phyloP scores from a whole-genome alignment of 495 filamentous ascomycete species.

The Trichoderma asperelloides region DNA sequence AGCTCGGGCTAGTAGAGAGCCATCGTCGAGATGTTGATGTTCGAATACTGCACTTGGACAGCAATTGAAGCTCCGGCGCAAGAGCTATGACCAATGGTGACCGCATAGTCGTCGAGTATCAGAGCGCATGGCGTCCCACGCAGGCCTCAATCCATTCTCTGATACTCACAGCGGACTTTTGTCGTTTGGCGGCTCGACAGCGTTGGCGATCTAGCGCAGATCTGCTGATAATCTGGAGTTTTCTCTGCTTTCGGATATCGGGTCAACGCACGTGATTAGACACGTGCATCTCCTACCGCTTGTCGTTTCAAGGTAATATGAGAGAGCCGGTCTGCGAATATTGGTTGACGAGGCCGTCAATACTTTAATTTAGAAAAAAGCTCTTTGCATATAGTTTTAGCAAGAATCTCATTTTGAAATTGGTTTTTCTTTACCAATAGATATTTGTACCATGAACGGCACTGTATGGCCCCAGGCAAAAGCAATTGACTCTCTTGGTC shows the following conservation, averaged over 20 bases:
- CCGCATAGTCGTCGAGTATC: slow-evolving; percentile 9
- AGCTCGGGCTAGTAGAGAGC: neutral
- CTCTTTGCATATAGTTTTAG: too few relatives aligned
- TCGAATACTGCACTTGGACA: neutral
- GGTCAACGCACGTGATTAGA: neutral
- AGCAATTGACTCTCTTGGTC: too few relatives aligned
- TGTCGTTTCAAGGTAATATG: neutral
- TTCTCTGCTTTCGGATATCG: neutral
- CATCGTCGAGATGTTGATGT: neutral
- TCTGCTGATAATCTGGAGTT: neutral
- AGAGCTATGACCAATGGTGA: slow-evolving; percentile 3
- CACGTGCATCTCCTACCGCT: neutral
- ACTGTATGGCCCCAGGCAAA: too few relatives aligned
- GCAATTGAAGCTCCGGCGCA: slow-evolving; percentile 7
- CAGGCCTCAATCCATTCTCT: neutral
- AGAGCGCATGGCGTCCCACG: slow-evolving; percentile 5
- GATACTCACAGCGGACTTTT: neutral
- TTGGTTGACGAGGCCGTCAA: too few relatives aligned
- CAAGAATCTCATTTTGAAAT: too few relatives aligned
- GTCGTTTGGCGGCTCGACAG: neutral
- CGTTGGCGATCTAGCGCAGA: neutral
- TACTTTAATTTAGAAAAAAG: too few relatives aligned
- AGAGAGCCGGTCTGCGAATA: too few relatives aligned
- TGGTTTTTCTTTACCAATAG: too few relatives aligned
- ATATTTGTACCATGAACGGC: too few relatives aligned